Evolutionary conservation across 2,329 filamentous ascomycete species (phyloP), one percentile per base, ranked within the genome.

Genomic region (Nemania sp.): DNA sequence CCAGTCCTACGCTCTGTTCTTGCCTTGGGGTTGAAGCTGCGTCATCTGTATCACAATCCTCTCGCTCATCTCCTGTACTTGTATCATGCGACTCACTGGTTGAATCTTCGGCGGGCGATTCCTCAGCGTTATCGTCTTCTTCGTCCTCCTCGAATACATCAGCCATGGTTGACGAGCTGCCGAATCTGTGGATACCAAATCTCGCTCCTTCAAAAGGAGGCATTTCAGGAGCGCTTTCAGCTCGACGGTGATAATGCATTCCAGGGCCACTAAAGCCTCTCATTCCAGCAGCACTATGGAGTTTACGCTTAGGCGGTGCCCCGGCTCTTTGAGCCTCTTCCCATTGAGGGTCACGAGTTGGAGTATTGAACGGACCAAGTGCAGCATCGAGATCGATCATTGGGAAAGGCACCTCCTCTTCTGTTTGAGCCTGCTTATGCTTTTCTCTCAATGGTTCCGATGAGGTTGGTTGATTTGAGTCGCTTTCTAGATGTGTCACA

Each of bases 311-410:
- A 31, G 77, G 73, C n/a, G 76, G 73, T 6, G 77, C 77, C 6
- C 80, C 80, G 1, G 79, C 78, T 54, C 77, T 77, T 61, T 88
- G 84, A 6, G 84, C 86, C 2, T 84, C 82, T 57, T 88, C 84
- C 80, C 86, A 88, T 55, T 86, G 84, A 2, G 81, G 75, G 54
- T 85, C 86, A 9, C 78, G 77, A 26, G 76, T 77, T 22, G 89
- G 89, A 0, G 91, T 96, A 65, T 95, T 94, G 72, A 96, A 96
- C 0, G 93, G 91, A 1, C 91, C 92, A 1, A 97, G 80, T 22
- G 93, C 94, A 15, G 92, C 93, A 73, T 99, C 94, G 36, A 99
- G 77, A 70, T 99, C 94, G 59, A 99, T 95, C 70, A 97, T 88
- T 6, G 89, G 86, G 66, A 86, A 90, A 47, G 86, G 80, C 3